Percentiles rank a stretch among this genome's conserved stretches.
phyloP scores from a whole-genome alignment of 768 basidiomycete species.

The Lactarius vividus region DNA sequence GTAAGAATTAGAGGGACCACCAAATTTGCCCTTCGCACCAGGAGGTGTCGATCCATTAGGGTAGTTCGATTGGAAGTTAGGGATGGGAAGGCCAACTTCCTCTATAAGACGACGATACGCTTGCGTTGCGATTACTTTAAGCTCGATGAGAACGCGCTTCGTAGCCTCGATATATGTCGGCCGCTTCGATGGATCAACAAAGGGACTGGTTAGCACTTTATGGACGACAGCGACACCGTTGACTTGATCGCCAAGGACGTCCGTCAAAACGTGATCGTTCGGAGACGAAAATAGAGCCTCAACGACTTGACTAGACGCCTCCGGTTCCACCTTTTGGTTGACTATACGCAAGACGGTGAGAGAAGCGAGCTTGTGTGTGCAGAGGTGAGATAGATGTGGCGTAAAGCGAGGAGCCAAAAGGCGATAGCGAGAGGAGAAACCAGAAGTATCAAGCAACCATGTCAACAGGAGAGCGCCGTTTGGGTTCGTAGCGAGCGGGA shows the following conservation, averaged over 20 bases:
- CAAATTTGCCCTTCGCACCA: slow-evolving; percentile 56
- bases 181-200: slow-evolving; percentile 71
- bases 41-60: slow-evolving; percentile 56
- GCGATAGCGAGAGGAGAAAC: slow-evolving; percentile 93
- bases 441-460: slow-evolving; percentile 94
- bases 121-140: slow-evolving; percentile 93
- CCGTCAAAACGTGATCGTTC: slow-evolving; percentile 86
- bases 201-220: slow-evolving; percentile 87
- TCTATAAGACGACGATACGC: slow-evolving; percentile 92
- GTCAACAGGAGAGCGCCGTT: slow-evolving; percentile 95
- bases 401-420: slow-evolving; percentile 94
- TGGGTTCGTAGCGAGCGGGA: slow-evolving; percentile 95
- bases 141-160: slow-evolving; percentile 83
- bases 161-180: slow-evolving; percentile 76
- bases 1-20: slow-evolving; percentile 50
- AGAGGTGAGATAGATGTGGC: slow-evolving; percentile 93
- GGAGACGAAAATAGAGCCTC: slow-evolving; percentile 89
- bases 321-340: slow-evolving; percentile 92
- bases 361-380: slow-evolving; percentile 96
- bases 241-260: slow-evolving; percentile 94
- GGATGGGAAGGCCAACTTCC: slow-evolving; percentile 89
- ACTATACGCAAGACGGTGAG: slow-evolving; percentile 93
- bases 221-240: slow-evolving; percentile 92
- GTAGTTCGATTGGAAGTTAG: slow-evolving; percentile 82
- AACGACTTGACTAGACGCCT: slow-evolving; percentile 83